phyloP scores from a whole-genome alignment of 2,329 filamentous ascomycete genomes.

The Sphaerulina musiva region DNA sequence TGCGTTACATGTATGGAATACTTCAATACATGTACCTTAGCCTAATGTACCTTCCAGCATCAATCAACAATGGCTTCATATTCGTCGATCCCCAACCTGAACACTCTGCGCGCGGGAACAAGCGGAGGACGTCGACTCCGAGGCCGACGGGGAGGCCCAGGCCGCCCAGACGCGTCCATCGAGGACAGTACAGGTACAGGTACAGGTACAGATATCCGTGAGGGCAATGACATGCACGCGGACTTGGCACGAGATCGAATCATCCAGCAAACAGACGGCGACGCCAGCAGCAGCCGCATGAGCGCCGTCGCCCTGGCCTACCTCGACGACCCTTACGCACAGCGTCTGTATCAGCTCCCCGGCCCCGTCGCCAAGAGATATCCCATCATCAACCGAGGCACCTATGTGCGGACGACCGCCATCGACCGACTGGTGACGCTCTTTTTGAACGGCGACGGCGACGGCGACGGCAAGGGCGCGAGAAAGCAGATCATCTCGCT shows the following conservation, averaged over 20 bases:
- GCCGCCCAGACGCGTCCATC: slow-evolving; percentile 36
- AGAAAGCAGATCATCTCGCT: slow-evolving; percentile 74
- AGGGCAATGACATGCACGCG: slow-evolving; percentile 23
- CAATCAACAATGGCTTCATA: slow-evolving; percentile 23
- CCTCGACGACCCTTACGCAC: slow-evolving; percentile 72
- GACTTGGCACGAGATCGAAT: slow-evolving; percentile 57
- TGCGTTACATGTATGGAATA: too few species aligned
- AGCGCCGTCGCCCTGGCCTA: slow-evolving; percentile 85
- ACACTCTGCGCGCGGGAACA: slow-evolving; percentile 50
- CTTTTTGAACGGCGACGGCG: slow-evolving; percentile 51
- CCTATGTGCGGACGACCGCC: slow-evolving; percentile 81
- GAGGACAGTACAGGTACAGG: slow-evolving; percentile 24
- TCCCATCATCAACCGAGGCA: slow-evolving; percentile 93
- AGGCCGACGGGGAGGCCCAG: slow-evolving; percentile 41
- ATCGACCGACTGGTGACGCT: slow-evolving; percentile 69
- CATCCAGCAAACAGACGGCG: slow-evolving; percentile 83
- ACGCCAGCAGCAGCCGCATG: slow-evolving; percentile 80
- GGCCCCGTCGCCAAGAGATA: slow-evolving; percentile 57
- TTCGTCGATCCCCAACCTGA: slow-evolving; percentile 65
- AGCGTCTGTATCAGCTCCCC: slow-evolving; percentile 52
- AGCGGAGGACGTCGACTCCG: slow-evolving; percentile 43
- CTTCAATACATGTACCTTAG: too few species aligned
- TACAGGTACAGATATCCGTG: slow-evolving; percentile 20
- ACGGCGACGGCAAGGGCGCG: slow-evolving; percentile 7
- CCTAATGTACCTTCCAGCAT: background rate